phyloP scores from a whole-genome alignment of 331 rosid genomes.

The Acacia concinna region DNA sequence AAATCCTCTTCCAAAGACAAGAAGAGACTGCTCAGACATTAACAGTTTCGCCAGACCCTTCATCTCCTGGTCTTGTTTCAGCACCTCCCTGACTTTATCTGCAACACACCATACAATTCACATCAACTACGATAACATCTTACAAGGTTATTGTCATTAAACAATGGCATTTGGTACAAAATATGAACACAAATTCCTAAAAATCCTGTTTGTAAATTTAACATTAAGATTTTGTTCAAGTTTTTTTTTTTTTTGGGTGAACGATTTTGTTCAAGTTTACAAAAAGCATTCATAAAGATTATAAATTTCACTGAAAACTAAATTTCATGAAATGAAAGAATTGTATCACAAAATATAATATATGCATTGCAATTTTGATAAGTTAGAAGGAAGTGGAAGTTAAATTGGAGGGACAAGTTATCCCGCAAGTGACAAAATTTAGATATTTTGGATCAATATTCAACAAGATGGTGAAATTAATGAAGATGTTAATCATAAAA shows the following conservation, averaged over 20 bases:
- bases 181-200: slow-evolving; percentile 19
- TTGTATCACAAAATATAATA: no score
- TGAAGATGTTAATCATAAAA: no score
- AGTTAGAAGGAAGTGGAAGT: no score
- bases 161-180: slow-evolving; percentile 29
- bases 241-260: no score
- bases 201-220: not conserved
- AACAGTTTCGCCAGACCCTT: slow-evolving; percentile 80
- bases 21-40: slow-evolving; percentile 96
- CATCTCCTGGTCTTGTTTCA: slow-evolving; percentile 88
- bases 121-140: slow-evolving; percentile 23
- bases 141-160: not conserved
- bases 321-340: slow-evolving; percentile 6
- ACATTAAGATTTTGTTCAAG: not conserved
- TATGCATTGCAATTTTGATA: no score
- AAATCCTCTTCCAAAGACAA: slow-evolving; percentile 96
- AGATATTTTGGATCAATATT: no score
- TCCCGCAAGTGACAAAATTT: no score
- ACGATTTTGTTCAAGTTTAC: no score
- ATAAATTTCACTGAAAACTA: not conserved
- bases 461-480: no score
- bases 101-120: slow-evolving; percentile 25
- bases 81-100: slow-evolving; percentile 91
- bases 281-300: not conserved
- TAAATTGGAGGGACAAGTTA: no score